Percentiles rank a stretch among this genome's conserved stretches.
Conservation (phyloP, 768 basidiomycete species). For the Boletus reticulatus region DNA sequence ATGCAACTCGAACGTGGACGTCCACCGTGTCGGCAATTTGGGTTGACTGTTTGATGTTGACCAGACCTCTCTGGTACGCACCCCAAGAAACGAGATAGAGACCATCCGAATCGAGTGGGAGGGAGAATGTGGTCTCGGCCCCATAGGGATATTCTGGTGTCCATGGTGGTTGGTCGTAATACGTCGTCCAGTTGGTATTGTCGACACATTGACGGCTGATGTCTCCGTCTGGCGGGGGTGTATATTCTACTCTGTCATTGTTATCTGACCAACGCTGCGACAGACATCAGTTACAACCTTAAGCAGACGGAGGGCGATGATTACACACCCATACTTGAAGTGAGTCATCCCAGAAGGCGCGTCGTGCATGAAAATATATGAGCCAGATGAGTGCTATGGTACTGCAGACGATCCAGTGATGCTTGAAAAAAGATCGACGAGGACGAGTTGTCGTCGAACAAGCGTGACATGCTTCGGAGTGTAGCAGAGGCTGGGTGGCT, state of each 20-base stretch:
- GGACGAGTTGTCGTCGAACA: background rate
- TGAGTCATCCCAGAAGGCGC: background rate
- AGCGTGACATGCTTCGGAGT: background rate
- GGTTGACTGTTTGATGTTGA: conserved; percentile 30
- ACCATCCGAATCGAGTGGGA: conserved; percentile 30
- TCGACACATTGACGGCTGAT: conserved; percentile 11
- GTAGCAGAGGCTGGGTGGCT: conserved; percentile 4
- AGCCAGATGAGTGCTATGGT: conserved; percentile 12
- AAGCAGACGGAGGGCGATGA: background rate
- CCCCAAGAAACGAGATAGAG: conserved; percentile 34
- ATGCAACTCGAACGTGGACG: conserved; percentile 30
- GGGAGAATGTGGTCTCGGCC: conserved; percentile 27
- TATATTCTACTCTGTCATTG: background rate
- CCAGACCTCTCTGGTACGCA: conserved; percentile 22
- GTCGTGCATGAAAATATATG: conserved; percentile 4
- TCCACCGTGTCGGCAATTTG: conserved; percentile 26
- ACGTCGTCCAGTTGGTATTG: conserved; percentile 22
- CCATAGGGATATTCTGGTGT: conserved; percentile 17
- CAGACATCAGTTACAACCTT: background rate
- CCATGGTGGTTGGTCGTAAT: conserved; percentile 27
- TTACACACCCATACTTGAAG: conserved; percentile 8
- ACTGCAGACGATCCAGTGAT: conserved; percentile 5
- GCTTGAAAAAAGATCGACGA: conserved; percentile 9
- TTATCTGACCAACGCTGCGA: conserved; percentile 6
- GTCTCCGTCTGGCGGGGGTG: background rate